These are phyloP conservation scores for Pichia exigua DNA, from an alignment of 805 yeast genomes.

Conservation along the genomic window DNA sequence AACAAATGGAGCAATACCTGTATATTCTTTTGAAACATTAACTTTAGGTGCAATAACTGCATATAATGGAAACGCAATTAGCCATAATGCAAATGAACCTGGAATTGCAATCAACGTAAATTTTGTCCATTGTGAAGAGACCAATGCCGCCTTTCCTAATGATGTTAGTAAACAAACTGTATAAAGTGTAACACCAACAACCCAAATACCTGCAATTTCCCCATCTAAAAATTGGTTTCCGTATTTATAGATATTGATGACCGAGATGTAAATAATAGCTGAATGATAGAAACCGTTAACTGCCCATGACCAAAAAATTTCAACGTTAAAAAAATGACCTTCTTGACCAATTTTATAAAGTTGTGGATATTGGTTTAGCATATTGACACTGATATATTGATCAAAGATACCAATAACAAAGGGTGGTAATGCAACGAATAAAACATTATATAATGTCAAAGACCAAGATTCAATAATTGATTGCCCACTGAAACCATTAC, in stretches of 20 bases:
- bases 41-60: slow-evolving; percentile 78
- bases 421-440: slow-evolving; percentile 93
- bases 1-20: slow-evolving; percentile 68
- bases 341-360: slow-evolving; percentile 85
- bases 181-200: slow-evolving; percentile 87
- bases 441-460: slow-evolving; percentile 87
- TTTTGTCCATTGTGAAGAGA: slow-evolving; percentile 91
- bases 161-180: slow-evolving; percentile 85
- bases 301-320: slow-evolving; percentile 97
- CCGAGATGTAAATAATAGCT: slow-evolving; percentile 69
- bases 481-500: slow-evolving; percentile 90
- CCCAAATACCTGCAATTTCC: slow-evolving; percentile 77
- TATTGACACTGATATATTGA: slow-evolving; percentile 86
- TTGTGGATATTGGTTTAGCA: slow-evolving; percentile 87
- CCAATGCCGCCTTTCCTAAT: slow-evolving; percentile 88
- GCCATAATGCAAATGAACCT: slow-evolving; percentile 82
- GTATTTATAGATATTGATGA: slow-evolving; percentile 56
- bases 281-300: slow-evolving; percentile 93
- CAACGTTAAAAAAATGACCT: slow-evolving; percentile 81
- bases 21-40: slow-evolving; percentile 74
- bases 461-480: slow-evolving; percentile 98
- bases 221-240: slow-evolving; percentile 67
- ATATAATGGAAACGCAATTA: slow-evolving; percentile 79
- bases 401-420: slow-evolving; percentile 94
- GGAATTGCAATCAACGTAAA: slow-evolving; percentile 89